Base-by-base conservation (phyloP, 2,329 filamentous ascomycete species). In the Aspergillus sojae region DNA sequence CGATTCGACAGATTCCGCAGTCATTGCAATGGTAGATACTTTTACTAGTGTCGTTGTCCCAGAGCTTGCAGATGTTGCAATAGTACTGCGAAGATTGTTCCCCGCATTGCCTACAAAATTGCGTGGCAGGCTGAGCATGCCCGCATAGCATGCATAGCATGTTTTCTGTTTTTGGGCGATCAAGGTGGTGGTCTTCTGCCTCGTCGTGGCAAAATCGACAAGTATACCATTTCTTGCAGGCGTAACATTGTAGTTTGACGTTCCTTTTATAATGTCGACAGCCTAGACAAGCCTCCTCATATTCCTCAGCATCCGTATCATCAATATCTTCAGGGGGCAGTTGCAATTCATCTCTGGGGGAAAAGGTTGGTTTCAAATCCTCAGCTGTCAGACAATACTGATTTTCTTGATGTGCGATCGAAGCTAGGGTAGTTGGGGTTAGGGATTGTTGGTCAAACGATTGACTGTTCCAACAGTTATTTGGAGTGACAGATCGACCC, bases 71-170 rank as follows among this genome's bases (percentile, higher is more conserved):
- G 61, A 95, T 91, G 60, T 88, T 86, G 80, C 95, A 99, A 75
- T 96, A 99, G 77, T 98, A 98, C 73, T 91, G 91, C 14, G 94
- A 93, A 7, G 92, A 88, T 62, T 88, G 86, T 69, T 89, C 88
- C 21, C 89, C 90, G 75, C 95, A 99, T 61, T 87, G 84, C 57
- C 85, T 83, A 76, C 95, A 99, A 58, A 87, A 84, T 67, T 96
- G 92, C 34, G 88, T 88, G 4, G 91, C 94, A 62, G 87, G 87
- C 72, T 99, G 95, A 2, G 95, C 90, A 61, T 91, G 92, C 7
- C 89, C 88, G 77, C 95, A 99, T 32, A 93, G 84, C 95, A 99
- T 99, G 77, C 95, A 99, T 6, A 99, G 85, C 95, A 99, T 99
- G 72, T 97, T 91, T 77, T 90, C 90, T 9, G 94, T 99, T 70